Percentiles rank a stretch among this genome's conserved stretches.
phyloP scores from a whole-genome alignment of 2,329 filamentous ascomycete species.

The Talaromyces verruculosus region DNA sequence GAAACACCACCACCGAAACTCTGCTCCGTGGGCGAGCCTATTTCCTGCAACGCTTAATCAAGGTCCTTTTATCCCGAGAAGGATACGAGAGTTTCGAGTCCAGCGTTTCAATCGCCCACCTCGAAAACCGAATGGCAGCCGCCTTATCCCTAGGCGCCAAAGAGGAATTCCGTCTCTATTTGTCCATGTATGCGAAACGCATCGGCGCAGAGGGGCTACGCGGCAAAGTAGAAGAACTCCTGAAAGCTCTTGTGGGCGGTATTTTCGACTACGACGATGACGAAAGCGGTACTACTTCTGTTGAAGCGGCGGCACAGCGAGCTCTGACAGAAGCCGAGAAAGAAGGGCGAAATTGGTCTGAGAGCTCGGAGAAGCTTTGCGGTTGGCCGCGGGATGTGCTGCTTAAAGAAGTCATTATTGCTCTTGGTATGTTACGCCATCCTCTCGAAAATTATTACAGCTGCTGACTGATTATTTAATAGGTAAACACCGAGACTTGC shows the following conservation, averaged over 20 bases:
- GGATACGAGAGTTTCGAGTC: slow-evolving; percentile 92
- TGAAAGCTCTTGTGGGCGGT: slow-evolving; percentile 77
- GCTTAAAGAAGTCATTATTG: slow-evolving; percentile 85
- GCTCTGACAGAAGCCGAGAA: slow-evolving; percentile 34
- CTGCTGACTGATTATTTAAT: slow-evolving; percentile 24
- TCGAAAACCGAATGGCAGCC: slow-evolving; percentile 91
- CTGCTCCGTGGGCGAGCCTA: slow-evolving; percentile 89
- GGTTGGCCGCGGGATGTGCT: slow-evolving; percentile 89
- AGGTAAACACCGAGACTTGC: slow-evolving; percentile 95
- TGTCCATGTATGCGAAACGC: slow-evolving; percentile 98
- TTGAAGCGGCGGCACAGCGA: slow-evolving; percentile 17
- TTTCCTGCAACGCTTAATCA: slow-evolving; percentile 86
- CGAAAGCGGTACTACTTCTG: slow-evolving; percentile 29
- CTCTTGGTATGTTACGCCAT: slow-evolving; percentile 69
- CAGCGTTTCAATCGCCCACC: slow-evolving; percentile 85
- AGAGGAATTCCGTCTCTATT: slow-evolving; percentile 89
- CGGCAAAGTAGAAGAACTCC: slow-evolving; percentile 87
- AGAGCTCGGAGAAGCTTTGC: slow-evolving; percentile 68
- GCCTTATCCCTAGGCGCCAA: slow-evolving; percentile 79
- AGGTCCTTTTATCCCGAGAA: slow-evolving; percentile 80
- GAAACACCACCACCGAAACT: slow-evolving; percentile 91
- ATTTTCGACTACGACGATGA: slow-evolving; percentile 60
- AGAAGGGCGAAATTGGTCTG: slow-evolving; percentile 48
- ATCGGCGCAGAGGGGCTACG: slow-evolving; percentile 85
- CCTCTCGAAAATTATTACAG: neutral